These are phyloP conservation scores for Phylloporus scabripes DNA, from an alignment of 768 basidiomycete genomes.

Conservation along the genomic window DNA sequence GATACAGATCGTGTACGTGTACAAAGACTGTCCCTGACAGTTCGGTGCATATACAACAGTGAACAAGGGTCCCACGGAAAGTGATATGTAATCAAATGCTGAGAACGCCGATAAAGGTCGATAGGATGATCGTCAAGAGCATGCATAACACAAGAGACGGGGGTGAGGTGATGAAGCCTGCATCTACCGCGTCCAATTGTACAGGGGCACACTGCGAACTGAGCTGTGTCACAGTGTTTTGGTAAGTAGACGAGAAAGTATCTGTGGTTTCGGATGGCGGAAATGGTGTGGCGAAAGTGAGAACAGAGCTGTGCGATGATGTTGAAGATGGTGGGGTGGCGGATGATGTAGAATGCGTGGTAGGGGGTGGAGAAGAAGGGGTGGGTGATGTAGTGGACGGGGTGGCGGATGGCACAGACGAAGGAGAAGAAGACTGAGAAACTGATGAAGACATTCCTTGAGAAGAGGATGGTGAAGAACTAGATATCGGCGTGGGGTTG, in stretches of 20 bases:
- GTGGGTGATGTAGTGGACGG: neutral
- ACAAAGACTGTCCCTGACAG: slow-evolving; percentile 2
- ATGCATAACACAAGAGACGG: slow-evolving; percentile 16
- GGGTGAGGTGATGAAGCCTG: slow-evolving; percentile 5
- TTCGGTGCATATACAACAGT: neutral
- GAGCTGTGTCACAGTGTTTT: slow-evolving; percentile 17
- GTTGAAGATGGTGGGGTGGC: neutral
- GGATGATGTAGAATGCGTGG: neutral
- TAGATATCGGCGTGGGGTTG: neutral
- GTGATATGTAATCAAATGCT: slow-evolving; percentile 16
- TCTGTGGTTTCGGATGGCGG: neutral
- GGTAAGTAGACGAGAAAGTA: neutral
- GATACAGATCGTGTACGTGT: slow-evolving; percentile 1
- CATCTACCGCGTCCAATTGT: slow-evolving; percentile 1
- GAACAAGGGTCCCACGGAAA: neutral
- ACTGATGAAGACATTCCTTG: neutral
- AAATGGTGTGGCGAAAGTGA: neutral
- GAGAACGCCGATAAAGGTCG: slow-evolving; percentile 23
- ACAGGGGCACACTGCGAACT: slow-evolving; percentile 21
- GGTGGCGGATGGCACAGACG: neutral
- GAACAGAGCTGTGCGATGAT: slow-evolving; percentile 1
- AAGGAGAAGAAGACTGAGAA: neutral
- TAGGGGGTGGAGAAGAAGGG: neutral
- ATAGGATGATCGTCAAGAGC: slow-evolving; percentile 23
- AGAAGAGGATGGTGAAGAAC: neutral